Base-by-base conservation (phyloP, 164 flowering plant genomes). In the Paratinospora sagittata region DNA sequence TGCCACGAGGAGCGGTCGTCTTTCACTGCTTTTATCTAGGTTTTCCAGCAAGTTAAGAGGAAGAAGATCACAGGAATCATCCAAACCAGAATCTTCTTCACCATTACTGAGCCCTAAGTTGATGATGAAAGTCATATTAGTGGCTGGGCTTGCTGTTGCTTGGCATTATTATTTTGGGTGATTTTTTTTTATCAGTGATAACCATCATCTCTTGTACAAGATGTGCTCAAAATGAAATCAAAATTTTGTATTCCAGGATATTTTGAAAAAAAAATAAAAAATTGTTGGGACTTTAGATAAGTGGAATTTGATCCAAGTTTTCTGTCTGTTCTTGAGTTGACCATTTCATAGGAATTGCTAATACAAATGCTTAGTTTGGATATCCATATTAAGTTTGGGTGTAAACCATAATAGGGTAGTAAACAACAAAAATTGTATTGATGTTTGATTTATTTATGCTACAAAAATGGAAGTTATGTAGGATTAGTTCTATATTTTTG, bases 161-260 rank as follows among this genome's bases (percentile, higher is more conserved):
- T 90, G 92, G 94, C 97, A 91, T 69, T 89, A 66, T 73, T 91
- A 78, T 78, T 83, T 66, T 63, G 69, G 77, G 77, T 87, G 82
- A 85, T 60, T 27, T 30, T 30, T 30, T 30, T 30, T 30, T 30
- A 30, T 30, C 4, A 4, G 61, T 19, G 57, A 66, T 33, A 61
- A 58, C 43, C 52, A 27, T 47, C 8, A 36, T 52, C 69, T 34
- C 67, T 63, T 67, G 75, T 78, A 68, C 37, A 39, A 73, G 67
- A 65, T 60, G 14, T 66, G 55, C 70, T 39, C 27, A 10, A 60
- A 68, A 26, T 16, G 27, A 11, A 27, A n/a, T 23, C n/a, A 49
- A 63, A 49, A 24, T 33, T 69, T 69, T 33, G 39, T 37, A 41
- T 17, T 52, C 23, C 60, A 52, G 60, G 24, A 16, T 30, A 1